Base-by-base conservation (phyloP, 176 grass and related monocot genomes). In the Aegilops umbellulata region DNA sequence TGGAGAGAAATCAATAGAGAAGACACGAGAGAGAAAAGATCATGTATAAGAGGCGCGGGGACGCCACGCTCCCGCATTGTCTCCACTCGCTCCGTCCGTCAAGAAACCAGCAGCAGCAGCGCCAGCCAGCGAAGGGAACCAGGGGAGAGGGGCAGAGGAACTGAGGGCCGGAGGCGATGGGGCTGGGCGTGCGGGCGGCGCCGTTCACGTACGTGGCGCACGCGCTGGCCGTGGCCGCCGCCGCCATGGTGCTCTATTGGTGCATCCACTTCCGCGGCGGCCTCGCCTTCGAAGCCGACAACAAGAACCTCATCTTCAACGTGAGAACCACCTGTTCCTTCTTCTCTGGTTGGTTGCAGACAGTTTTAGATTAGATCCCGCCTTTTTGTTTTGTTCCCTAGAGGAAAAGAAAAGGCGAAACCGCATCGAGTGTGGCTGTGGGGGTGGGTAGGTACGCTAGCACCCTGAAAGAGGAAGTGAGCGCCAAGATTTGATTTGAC, bases 231-330 rank as follows among this genome's bases (percentile, higher is more conserved):
- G 80, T 64, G 68, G 80, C n/a, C 80, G 44, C 91, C 46, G 95
- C 93, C 29, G 89, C 63, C 85, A 69, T 95, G 88, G 91, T 98
- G 60, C 89, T 95, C 22, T 88, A 92, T 20, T 98, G 95, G 93
- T 95, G 95, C 88, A 65, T 95, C 86, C 68, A 87, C 82, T 98
- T 95, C 93, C 91, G 89, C 49, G 95, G 95, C 32, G 95, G 95
- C 36, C 87, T 98, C 70, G 93, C 93, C 26, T 82, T 98, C 78
- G 85, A 85, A 20, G 89, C 91, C 13, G 32, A 53, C 60, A 92
- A 98, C 85, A 98, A 98, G 92, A 93, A 89, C 79, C 93, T 95
- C 87, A 90, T 98, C 87, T 98, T 98, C 75, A 98, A 93, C 83
- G 95, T 95, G 85, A 72, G 77, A 9, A 25, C 32, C 57, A 15